Evolutionary conservation across 2,329 filamentous ascomycete species (phyloP).

Genomic region (Mycogone perniciosa): DNA sequence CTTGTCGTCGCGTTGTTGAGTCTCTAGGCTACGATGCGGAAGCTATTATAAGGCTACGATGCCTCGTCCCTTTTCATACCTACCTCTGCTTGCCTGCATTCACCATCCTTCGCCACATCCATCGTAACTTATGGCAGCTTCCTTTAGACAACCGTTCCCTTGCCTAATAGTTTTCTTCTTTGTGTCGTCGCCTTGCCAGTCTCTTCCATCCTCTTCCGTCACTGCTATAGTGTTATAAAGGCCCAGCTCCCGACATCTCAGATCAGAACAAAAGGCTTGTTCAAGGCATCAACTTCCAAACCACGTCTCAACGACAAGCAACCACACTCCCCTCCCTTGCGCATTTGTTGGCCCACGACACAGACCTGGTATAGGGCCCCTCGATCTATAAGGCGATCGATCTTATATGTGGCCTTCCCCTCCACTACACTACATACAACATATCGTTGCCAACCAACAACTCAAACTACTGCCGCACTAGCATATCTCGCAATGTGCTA

Average conservation of each 20-base stretch:
- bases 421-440: not conserved
- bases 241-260: conserved; percentile 3
- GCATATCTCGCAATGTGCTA: conserved; percentile 63
- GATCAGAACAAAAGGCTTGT: not conserved
- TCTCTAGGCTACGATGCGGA: conserved; percentile 26
- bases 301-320: not conserved
- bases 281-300: conserved; percentile 4
- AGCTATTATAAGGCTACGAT: conserved; percentile 49
- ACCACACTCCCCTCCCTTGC: not conserved
- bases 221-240: conserved; percentile 10
- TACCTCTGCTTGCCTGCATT: conserved; percentile 22
- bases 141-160: conserved; percentile 13
- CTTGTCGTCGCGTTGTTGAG: conserved; percentile 10
- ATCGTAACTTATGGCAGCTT: conserved; percentile 15
- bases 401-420: not conserved
- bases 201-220: conserved; percentile 2
- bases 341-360: conserved; percentile 8
- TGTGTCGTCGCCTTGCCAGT: too few species aligned
- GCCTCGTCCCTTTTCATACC: conserved; percentile 30
- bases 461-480: not conserved
- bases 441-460: conserved; percentile 3
- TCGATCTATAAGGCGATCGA: conserved; percentile 3
- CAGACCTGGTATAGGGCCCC: not conserved
- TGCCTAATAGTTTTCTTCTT: not conserved
- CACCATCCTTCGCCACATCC: conserved; percentile 14